These are phyloP conservation scores for Lachnellula suecica DNA, from an alignment of 2,329 filamentous ascomycete genomes.

Conservation along the genomic window DNA sequence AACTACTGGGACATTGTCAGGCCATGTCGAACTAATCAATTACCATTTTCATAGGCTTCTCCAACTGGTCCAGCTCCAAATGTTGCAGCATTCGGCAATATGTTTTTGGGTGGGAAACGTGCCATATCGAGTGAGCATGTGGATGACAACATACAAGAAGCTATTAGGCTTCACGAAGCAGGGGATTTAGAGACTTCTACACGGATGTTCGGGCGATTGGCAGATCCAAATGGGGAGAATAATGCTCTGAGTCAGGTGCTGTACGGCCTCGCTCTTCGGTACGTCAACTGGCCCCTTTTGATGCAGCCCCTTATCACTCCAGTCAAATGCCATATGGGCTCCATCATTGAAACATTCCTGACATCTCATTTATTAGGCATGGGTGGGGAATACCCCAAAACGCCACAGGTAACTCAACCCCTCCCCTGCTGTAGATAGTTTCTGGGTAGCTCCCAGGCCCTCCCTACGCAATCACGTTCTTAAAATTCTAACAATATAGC, in stretches of 20 bases:
- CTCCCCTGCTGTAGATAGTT: too few relatives aligned
- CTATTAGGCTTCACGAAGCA: constrained; percentile 88
- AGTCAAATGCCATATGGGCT: neutral
- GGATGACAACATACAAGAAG: constrained; percentile 82
- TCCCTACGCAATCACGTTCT: too few relatives aligned
- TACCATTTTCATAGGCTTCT: too few relatives aligned
- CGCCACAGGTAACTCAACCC: too few relatives aligned
- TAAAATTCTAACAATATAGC: too few relatives aligned
- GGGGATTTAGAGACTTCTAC: constrained; percentile 80
- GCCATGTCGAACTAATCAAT: too few relatives aligned
- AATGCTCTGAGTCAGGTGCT: constrained; percentile 95
- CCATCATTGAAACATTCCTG: constrained; percentile 11
- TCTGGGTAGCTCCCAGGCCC: too few relatives aligned
- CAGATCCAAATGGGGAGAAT: constrained; percentile 80
- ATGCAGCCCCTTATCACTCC: constrained; percentile 9
- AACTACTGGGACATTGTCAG: too few relatives aligned
- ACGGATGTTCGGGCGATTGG: constrained; percentile 79
- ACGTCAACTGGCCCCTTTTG: constrained; percentile 36
- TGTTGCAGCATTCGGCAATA: constrained; percentile 17
- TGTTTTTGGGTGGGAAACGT: constrained; percentile 24
- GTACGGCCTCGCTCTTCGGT: constrained; percentile 89
- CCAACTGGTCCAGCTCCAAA: constrained; percentile 26
- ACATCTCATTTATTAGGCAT: constrained; percentile 56
- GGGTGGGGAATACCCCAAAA: too few relatives aligned
- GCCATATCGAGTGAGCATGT: constrained; percentile 50